Evolutionary conservation across 1,284 basidiomycete species (phyloP), one percentile per base, ranked within the genome.

Genomic region (Nidula niveotomentosa): DNA sequence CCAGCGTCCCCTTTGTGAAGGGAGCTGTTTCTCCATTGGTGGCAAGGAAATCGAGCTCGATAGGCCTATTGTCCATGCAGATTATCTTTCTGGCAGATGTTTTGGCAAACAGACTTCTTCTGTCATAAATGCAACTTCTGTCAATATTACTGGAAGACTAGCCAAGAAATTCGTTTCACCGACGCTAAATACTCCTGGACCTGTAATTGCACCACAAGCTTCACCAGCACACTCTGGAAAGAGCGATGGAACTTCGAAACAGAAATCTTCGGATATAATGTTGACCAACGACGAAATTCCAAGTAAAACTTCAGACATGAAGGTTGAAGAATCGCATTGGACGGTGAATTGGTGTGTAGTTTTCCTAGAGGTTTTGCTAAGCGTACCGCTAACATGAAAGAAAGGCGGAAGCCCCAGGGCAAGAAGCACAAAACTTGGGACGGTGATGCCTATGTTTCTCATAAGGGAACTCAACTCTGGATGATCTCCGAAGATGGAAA

Each of bases 371-470:
- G 15, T 23, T 23, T 23, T 23, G 37, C 37, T 41, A 41, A n/a
- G 45, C 18, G 12, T 13, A 15, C n/a, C 36, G 4, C 39, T 49
- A 36, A 47, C 6, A 47, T 10, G 35, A 44, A 44, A 34, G 48
- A 37, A 54, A 91, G 90, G 90, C 80, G 93, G 23, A 91, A 88
- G 63, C 86, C 84, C 30, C 88, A 91, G 64, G 76, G 75, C 18
- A 88, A 82, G 69, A 96, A 94, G 73, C 84, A 94, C 67, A 93
- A 93, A 69, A 93, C 88, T 1, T 96, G 93, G 93, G 93, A 95
- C 61, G 91, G 89, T 2, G 88, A 90, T 61, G 87, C 80, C 3
- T 89, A 78, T 63, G 72, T 91, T 12, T 79, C 81, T 23, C 71
- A 76, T 39, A 67, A 70, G 41, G 77, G 73, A 6, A 76, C 76